Evolutionary conservation across 2,329 filamentous ascomycete species (phyloP).

Genomic region (Paecilomyces dactylethromorphus): DNA sequence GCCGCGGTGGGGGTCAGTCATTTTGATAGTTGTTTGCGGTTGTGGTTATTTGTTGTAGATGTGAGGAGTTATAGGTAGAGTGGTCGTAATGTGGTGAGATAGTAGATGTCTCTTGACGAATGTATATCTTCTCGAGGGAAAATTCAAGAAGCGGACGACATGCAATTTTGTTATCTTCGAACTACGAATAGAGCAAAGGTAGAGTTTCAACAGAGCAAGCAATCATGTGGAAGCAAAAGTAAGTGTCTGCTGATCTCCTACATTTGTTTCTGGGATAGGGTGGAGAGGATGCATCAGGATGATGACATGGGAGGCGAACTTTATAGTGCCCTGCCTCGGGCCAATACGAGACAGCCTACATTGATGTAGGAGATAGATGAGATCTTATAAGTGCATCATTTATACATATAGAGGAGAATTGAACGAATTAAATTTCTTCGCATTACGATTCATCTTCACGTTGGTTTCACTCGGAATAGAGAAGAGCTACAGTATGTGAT

Average conservation of each 20-base stretch:
- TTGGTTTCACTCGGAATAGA: too few relatives aligned
- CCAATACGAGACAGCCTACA: neutral
- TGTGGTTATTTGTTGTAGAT: neutral
- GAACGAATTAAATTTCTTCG: too few relatives aligned
- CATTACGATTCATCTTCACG: too few relatives aligned
- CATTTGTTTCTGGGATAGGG: neutral
- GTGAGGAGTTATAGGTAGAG: too few relatives aligned
- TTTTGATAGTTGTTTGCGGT: neutral
- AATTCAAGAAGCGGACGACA: neutral
- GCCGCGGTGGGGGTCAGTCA: slow-evolving; percentile 15
- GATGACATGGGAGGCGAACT: neutral
- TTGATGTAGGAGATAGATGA: neutral
- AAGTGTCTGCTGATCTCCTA: neutral
- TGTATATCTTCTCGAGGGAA: too few relatives aligned
- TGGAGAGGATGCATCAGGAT: neutral
- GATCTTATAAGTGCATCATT: too few relatives aligned
- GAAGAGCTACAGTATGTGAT: too few relatives aligned
- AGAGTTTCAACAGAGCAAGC: neutral
- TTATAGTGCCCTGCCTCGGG: neutral
- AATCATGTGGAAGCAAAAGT: neutral
- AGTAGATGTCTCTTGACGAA: too few relatives aligned
- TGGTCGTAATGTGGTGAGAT: too few relatives aligned
- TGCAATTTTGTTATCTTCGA: neutral
- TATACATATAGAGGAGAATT: too few relatives aligned
- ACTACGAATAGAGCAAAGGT: neutral